Conservation (phyloP, 805 yeast genomes). For the Kodamaea sagamina region DNA sequence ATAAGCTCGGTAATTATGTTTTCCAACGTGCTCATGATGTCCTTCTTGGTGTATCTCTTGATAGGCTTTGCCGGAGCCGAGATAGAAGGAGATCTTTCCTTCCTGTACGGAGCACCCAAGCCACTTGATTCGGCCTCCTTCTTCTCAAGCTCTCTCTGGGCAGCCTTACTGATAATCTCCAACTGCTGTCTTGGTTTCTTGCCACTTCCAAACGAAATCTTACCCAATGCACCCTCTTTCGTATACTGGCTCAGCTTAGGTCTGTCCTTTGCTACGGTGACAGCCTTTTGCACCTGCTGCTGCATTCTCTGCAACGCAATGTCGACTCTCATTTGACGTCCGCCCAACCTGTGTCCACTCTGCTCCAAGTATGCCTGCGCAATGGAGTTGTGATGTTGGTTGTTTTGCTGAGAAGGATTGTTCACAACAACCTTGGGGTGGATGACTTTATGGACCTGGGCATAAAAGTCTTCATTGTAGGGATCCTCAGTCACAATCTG, state of each 20-base stretch:
- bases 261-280: conserved; percentile 89
- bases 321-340: conserved; percentile 80
- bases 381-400: conserved; percentile 69
- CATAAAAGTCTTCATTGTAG: conserved; percentile 93
- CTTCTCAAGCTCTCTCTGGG: conserved; percentile 46
- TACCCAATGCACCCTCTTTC: conserved; percentile 87
- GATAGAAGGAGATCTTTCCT: conserved; percentile 32
- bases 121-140: conserved; percentile 25
- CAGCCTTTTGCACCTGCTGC: conserved; percentile 96
- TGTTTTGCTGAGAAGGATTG: conserved; percentile 49
- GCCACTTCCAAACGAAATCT: conserved; percentile 73
- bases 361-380: conserved; percentile 91
- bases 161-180: conserved; percentile 58
- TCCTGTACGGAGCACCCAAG: conserved; percentile 20
- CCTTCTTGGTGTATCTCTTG: conserved; percentile 41
- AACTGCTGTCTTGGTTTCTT: conserved; percentile 87
- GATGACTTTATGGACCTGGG: conserved; percentile 78
- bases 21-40: conserved; percentile 68
- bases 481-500: conserved; percentile 98
- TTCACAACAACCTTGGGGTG: conserved; percentile 55
- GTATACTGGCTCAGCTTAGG: conserved; percentile 65
- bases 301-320: conserved; percentile 96
- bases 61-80: conserved; percentile 34
- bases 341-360: conserved; percentile 88
- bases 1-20: conserved; percentile 74